Evolutionary conservation across 495 filamentous ascomycete genomes (phyloP).

Genomic region (Penicillium canariense): DNA sequence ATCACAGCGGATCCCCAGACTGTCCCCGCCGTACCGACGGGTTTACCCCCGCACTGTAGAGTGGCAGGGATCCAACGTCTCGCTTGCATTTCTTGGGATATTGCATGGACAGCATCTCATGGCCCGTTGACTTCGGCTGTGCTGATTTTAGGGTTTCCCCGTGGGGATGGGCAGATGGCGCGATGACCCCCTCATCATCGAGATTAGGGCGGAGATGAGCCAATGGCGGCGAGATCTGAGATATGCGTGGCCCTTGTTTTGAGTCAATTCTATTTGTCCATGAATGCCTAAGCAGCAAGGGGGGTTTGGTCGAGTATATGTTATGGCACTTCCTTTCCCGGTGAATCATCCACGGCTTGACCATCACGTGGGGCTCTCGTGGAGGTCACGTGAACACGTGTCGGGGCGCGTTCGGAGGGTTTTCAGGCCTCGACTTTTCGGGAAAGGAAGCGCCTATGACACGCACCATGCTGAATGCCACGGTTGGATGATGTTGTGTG

Average conservation of each 20-base stretch:
- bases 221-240: neutral
- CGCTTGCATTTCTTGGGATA: neutral
- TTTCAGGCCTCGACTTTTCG: neutral
- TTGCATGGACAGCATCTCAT: too few relatives aligned
- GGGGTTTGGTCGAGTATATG: too few relatives aligned
- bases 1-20: constrained; percentile 4
- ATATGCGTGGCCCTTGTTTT: neutral
- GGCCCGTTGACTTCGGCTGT: neutral
- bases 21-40: constrained; percentile 13
- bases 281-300: neutral
- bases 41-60: constrained; percentile 2
- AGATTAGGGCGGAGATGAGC: neutral
- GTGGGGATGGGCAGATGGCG: too few relatives aligned
- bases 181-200: too few relatives aligned
- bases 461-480: constrained; percentile 15
- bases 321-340: too few relatives aligned
- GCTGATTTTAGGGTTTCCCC: neutral
- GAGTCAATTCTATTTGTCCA: neutral
- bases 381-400: constrained; percentile 20
- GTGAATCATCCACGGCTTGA: neutral
- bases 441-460: constrained; percentile 1
- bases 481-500: too few relatives aligned
- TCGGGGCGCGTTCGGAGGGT: constrained; percentile 12
- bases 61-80: neutral
- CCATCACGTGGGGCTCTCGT: neutral